A percentile compares a stretch with the other conserved stretches of the same genome.
phyloP scores from a whole-genome alignment of 129 eudicot genomes.

The Helianthus tuberosus region DNA sequence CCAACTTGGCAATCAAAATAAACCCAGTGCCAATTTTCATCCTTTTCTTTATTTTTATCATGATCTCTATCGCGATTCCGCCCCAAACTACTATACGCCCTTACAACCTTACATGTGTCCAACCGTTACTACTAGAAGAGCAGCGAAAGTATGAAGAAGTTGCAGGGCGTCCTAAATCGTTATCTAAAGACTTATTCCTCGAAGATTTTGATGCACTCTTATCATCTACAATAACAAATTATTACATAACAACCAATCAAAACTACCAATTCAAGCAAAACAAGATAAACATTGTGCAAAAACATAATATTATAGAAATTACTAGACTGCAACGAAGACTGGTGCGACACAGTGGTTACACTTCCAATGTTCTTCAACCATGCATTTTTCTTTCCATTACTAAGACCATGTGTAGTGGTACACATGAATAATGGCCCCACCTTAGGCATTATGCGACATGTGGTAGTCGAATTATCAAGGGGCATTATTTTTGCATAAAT shows the following conservation, averaged over 20 bases:
- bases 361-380: constrained; percentile 26
- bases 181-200: constrained; percentile 51
- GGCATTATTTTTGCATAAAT: no score
- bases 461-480: no score
- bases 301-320: not conserved
- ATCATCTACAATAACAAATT: constrained; percentile 47
- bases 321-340: constrained; percentile 35
- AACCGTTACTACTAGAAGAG: constrained; percentile 63
- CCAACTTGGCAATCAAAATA: constrained; percentile 55
- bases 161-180: constrained; percentile 49
- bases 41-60: constrained; percentile 58
- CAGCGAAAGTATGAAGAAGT: constrained; percentile 67
- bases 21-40: constrained; percentile 53
- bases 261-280: not conserved
- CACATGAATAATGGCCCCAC: no score
- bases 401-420: no score
- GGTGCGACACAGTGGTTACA: constrained; percentile 45
- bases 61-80: constrained; percentile 39
- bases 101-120: constrained; percentile 50
- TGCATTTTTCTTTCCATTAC: no score
- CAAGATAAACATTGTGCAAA: not conserved
- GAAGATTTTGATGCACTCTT: constrained; percentile 42
- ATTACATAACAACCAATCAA: not conserved
- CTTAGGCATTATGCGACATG: no score
- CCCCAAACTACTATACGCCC: constrained; percentile 60